phyloP scores from a whole-genome alignment of 768 basidiomycete genomes.

The Podaxis carcinomalis region DNA sequence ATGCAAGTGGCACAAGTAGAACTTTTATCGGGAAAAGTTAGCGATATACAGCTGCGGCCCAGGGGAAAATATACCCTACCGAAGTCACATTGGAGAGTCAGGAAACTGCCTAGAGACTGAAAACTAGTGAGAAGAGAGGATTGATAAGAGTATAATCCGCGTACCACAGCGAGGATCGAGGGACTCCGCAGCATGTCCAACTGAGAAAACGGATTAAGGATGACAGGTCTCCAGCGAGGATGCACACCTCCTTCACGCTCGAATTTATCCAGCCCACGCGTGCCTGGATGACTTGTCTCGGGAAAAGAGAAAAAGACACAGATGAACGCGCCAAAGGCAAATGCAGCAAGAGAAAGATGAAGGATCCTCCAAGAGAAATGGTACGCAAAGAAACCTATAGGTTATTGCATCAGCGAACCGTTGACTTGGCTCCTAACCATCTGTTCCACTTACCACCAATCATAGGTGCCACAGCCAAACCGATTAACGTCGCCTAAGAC shows the following conservation, averaged over 20 bases:
- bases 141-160: constrained; percentile 20
- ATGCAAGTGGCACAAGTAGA: constrained; percentile 60
- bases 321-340: constrained; percentile 37
- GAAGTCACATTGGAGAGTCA: constrained; percentile 31
- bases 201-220: constrained; percentile 52
- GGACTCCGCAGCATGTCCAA: constrained; percentile 49
- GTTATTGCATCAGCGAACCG: neutral
- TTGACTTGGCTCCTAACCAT: neutral
- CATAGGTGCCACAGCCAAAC: constrained; percentile 58
- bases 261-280: constrained; percentile 48
- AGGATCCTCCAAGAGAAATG: constrained; percentile 59
- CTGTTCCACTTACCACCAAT: constrained; percentile 37
- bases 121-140: constrained; percentile 13
- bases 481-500: constrained; percentile 46
- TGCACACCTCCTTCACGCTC: constrained; percentile 17
- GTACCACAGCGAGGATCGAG: constrained; percentile 46
- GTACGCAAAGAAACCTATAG: constrained; percentile 11
- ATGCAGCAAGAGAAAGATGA: constrained; percentile 42
- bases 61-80: constrained; percentile 30
- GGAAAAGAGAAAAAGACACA: constrained; percentile 46
- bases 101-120: constrained; percentile 20
- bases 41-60: constrained; percentile 29
- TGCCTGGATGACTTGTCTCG: constrained; percentile 62
- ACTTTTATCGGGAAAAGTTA: constrained; percentile 23
- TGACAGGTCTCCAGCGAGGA: constrained; percentile 25